A percentile compares a stretch with the other conserved stretches of the same genome.
These are phyloP conservation scores for Pleurotus platypus DNA, from an alignment of 768 basidiomycete species.

Conservation along the genomic window DNA sequence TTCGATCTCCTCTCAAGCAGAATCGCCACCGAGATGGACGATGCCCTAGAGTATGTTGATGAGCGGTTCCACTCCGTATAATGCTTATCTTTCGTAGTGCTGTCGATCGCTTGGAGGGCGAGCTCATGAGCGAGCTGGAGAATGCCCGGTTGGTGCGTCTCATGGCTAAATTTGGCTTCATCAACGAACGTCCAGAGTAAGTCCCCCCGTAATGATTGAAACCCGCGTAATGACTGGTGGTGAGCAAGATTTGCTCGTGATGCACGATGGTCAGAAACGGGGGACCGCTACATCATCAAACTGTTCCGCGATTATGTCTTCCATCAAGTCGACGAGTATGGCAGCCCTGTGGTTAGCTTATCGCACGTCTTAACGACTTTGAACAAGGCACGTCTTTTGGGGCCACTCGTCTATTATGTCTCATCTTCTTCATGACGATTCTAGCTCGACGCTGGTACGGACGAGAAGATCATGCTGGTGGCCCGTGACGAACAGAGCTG, in stretches of 20 bases:
- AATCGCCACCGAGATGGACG: slow-evolving; percentile 78
- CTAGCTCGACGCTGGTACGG: slow-evolving; percentile 89
- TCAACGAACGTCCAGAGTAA: slow-evolving; percentile 98
- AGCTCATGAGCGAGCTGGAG: slow-evolving; percentile 87
- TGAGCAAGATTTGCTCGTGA: slow-evolving; percentile 84
- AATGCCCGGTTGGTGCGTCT: slow-evolving; percentile 89
- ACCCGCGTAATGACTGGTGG: neutral
- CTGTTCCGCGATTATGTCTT: slow-evolving; percentile 98
- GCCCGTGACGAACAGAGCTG: slow-evolving; percentile 96
- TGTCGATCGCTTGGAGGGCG: slow-evolving; percentile 76
- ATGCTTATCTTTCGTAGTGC: slow-evolving; percentile 42
- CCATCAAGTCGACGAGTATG: slow-evolving; percentile 91
- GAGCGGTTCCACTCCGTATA: neutral
- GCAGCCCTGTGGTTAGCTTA: slow-evolving; percentile 85
- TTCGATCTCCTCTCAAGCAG: slow-evolving; percentile 76
- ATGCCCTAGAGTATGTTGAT: slow-evolving; percentile 64
- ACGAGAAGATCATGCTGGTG: slow-evolving; percentile 93
- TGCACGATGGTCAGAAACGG: slow-evolving; percentile 96
- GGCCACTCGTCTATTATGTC: neutral
- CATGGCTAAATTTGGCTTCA: slow-evolving; percentile 93
- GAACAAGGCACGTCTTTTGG: slow-evolving; percentile 69
- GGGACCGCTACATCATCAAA: slow-evolving; percentile 96
- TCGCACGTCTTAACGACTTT: slow-evolving; percentile 88
- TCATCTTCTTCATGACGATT: neutral
- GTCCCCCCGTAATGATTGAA: slow-evolving; percentile 23